Evolutionary conservation across 805 yeast genomes (phyloP), one percentile per base, ranked within the genome.

Genomic region (Lipomyces mesembrius): DNA sequence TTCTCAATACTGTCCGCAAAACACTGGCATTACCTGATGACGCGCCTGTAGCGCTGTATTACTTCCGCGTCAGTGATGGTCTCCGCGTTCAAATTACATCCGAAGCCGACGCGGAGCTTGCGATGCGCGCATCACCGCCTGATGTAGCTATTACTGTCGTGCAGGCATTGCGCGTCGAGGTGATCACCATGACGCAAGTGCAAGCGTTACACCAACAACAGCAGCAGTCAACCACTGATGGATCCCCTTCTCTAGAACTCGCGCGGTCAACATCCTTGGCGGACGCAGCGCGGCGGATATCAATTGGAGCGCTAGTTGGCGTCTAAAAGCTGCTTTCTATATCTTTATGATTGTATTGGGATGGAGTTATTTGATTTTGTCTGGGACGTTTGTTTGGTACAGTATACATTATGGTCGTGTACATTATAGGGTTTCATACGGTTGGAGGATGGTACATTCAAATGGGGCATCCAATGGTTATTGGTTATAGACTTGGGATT

Each of bases 271-370:
- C 59, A 43, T 60, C 62, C 12, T 14, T 60, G 37, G 59, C 66
- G 6, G 57, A 58, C 29, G 59, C 62, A 52, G 32, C 55, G 20
- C 34, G 25, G 51, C 27, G 67, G 54, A 64, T 64, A 49, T 64
- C 67, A 7, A 64, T 64, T 34, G 67, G 63, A 11, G 67, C 67
- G 4, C 59, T 64, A 32, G 63, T 64, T 9, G 59, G 55, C 20
- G 57, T 54, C 27, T 64, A 39, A 37, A 14, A n/a, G 49, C 49
- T 17, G 20, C 2, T 43, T 43, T 17, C 22, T 43, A n/a, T 22
- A 49, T 56, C 29, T 49, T 51, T 22, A 35, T 49, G 11, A 35
- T 32, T 35, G 35, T 22, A 22, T 32, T 22, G 32, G 29, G 43
- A 43, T 20, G 64, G 34, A 12, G 20, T 46, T 60, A n/a, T 25